Percentiles rank a stretch among this genome's conserved stretches.
These are phyloP conservation scores for Nephelium lappaceum DNA, from an alignment of 345 rosid genomes.

Conservation along the genomic window DNA sequence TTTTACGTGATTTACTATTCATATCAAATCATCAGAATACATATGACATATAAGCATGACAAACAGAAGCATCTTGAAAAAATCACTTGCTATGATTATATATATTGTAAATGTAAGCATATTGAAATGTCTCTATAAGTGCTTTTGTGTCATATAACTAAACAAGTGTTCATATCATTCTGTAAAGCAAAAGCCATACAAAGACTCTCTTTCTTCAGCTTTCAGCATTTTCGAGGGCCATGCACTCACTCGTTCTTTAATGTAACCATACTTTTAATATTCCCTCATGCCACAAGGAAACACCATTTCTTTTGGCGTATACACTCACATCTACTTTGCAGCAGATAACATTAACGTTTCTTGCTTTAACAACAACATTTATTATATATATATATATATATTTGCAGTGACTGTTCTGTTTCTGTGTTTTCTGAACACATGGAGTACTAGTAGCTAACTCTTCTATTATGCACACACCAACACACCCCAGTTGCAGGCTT, in stretches of 20 bases:
- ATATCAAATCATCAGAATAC: too few species aligned
- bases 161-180: background rate
- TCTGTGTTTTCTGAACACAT: conserved; percentile 28
- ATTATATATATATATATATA: background rate
- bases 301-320: conserved; percentile 24
- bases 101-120: too few species aligned
- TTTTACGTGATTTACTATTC: too few species aligned
- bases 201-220: conserved; percentile 22
- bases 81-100: too few species aligned
- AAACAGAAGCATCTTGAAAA: too few species aligned
- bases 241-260: conserved; percentile 21
- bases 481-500: conserved; percentile 14
- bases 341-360: conserved; percentile 4
- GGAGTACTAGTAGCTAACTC: conserved; percentile 21
- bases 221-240: conserved; percentile 41
- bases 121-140: background rate
- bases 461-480: background rate
- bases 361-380: background rate
- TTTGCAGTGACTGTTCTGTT: conserved; percentile 3
- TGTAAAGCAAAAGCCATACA: conserved; percentile 33
- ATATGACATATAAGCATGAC: too few species aligned
- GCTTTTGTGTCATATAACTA: background rate
- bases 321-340: background rate
- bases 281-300: conserved; percentile 33
- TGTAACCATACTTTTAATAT: conserved; percentile 12